phyloP scores from a whole-genome alignment of 2,329 filamentous ascomycete genomes.

The Alternaria viburni region DNA sequence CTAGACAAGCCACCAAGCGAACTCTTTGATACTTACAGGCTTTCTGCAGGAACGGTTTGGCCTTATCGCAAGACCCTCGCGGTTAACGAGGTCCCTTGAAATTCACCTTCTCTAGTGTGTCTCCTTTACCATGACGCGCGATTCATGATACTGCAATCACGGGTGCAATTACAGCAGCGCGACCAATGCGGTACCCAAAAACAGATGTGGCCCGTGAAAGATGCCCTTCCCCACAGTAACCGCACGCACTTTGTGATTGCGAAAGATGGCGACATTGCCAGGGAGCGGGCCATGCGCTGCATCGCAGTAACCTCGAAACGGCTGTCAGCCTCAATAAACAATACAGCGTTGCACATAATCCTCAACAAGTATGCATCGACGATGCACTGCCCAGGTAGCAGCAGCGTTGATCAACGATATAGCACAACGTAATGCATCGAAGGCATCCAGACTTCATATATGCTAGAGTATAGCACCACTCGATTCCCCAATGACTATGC shows the following conservation, averaged over 20 bases:
- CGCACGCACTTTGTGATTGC: conserved; percentile 29
- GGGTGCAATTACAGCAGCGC: conserved; percentile 3
- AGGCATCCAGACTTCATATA: conserved; percentile 2
- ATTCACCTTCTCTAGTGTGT: conserved; percentile 5
- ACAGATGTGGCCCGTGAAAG: conserved; percentile 17
- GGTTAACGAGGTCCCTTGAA: conserved; percentile 13
- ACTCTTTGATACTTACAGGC: conserved; percentile 26
- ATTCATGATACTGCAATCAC: conserved; percentile 11
- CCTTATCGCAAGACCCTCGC: conserved; percentile 18
- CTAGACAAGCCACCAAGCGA: conserved; percentile 13
- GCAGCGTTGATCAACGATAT: background rate
- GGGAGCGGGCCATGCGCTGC: conserved; percentile 20
- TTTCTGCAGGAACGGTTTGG: conserved; percentile 33
- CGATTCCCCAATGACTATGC: conserved; percentile 14
- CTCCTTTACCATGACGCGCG: conserved; percentile 11
- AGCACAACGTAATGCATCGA: background rate
- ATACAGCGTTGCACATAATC: background rate
- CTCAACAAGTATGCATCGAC: background rate
- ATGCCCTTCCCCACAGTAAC: conserved; percentile 30
- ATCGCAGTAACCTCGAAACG: conserved; percentile 3
- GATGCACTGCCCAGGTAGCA: background rate
- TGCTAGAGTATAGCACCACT: background rate
- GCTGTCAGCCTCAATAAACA: conserved; percentile 6
- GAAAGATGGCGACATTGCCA: conserved; percentile 30
- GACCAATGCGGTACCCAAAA: conserved; percentile 18